phyloP scores from a whole-genome alignment of 257 asterid genomes.

The Haberlea rhodopensis region DNA sequence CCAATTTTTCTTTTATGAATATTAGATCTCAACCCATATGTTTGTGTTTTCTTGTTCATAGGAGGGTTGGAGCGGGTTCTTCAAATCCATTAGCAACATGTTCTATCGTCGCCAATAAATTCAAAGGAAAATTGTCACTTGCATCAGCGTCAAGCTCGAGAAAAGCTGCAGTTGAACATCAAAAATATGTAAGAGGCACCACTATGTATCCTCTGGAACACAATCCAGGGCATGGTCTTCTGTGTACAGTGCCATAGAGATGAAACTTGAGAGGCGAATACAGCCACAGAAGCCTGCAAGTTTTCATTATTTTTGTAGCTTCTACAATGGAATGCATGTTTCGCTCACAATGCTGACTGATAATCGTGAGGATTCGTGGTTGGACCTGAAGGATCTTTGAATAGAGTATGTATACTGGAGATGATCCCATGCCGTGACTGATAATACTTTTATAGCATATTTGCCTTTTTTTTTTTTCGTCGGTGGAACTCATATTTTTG shows the following conservation, averaged over 20 bases:
- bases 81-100: constrained; percentile 66
- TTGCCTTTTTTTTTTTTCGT: too few species aligned
- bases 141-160: constrained; percentile 28
- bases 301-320: constrained; percentile 24
- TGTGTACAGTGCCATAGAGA: constrained; percentile 62
- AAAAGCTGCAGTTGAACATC: constrained; percentile 58
- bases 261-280: constrained; percentile 12
- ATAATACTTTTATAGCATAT: too few species aligned
- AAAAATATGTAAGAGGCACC: constrained; percentile 53
- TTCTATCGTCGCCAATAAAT: constrained; percentile 57
- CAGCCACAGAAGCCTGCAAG: neutral
- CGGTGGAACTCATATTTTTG: neutral
- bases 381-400: too few species aligned
- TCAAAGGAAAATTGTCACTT: constrained; percentile 29
- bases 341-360: neutral
- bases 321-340: constrained; percentile 18
- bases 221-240: constrained; percentile 72
- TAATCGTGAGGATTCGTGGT: neutral
- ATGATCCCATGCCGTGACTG: neutral
- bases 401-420: too few species aligned
- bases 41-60: constrained; percentile 15
- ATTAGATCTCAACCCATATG: neutral
- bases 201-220: constrained; percentile 88
- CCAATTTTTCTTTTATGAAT: neutral
- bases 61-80: constrained; percentile 86